These are phyloP conservation scores for Aspergillus cristatus DNA, from an alignment of 495 filamentous ascomycete species.

Conservation along the genomic window DNA sequence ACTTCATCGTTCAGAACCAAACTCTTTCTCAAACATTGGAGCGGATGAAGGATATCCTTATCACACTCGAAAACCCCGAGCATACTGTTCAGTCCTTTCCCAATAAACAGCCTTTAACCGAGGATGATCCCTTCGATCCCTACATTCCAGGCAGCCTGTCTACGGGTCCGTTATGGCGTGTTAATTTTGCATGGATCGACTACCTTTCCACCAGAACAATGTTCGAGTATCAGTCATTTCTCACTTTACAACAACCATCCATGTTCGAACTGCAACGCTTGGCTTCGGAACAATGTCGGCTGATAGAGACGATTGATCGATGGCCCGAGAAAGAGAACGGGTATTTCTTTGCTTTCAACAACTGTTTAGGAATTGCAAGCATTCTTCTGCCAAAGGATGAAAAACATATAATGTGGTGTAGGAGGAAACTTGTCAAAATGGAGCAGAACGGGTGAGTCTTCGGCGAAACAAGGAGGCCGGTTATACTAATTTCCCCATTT, in stretches of 20 bases:
- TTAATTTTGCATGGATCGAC: conserved; percentile 68
- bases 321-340: conserved; percentile 66
- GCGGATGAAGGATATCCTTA: conserved; percentile 47
- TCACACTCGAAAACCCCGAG: conserved; percentile 48
- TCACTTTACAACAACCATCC: conserved; percentile 40
- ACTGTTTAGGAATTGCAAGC: conserved; percentile 63
- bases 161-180: conserved; percentile 56
- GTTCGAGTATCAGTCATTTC: conserved; percentile 64
- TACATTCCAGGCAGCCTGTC: conserved; percentile 59
- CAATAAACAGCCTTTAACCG: conserved; percentile 36
- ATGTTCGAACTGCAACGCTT: conserved; percentile 45
- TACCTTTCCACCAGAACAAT: conserved; percentile 70
- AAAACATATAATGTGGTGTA: conserved; percentile 72
- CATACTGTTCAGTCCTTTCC: conserved; percentile 52
- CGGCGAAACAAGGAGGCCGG: conserved; percentile 1
- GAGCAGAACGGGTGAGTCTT: conserved; percentile 72
- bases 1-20: conserved; percentile 56
- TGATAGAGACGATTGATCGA: conserved; percentile 66
- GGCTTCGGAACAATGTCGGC: conserved; percentile 61
- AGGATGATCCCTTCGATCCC: conserved; percentile 63
- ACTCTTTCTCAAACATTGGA: conserved; percentile 44
- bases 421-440: conserved; percentile 66
- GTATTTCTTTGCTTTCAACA: conserved; percentile 61
- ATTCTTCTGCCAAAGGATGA: conserved; percentile 69
- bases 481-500: conserved; percentile 1